These are phyloP conservation scores for Talaromyces stipitatus DNA, from an alignment of 495 filamentous ascomycete genomes.

Conservation along the genomic window DNA sequence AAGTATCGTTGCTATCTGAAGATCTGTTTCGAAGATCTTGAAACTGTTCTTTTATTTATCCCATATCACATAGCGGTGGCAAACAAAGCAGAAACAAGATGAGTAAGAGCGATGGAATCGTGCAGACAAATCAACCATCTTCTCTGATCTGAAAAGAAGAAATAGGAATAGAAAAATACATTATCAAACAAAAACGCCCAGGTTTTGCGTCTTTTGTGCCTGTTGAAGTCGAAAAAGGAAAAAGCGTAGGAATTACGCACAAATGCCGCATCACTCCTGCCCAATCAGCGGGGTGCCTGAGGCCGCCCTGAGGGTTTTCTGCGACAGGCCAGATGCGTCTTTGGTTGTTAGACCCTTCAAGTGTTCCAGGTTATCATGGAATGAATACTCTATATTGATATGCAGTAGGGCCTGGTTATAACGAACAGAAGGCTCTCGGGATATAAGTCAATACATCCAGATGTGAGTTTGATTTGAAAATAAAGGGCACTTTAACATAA, in stretches of 20 bases:
- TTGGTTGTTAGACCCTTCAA: no score
- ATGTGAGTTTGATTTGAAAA: no score
- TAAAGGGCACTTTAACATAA: no score
- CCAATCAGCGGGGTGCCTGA: neutral
- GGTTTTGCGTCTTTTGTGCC: neutral
- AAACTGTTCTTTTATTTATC: slow-evolving; percentile 1
- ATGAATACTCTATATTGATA: no score
- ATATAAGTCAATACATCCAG: no score
- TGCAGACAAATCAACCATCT: neutral
- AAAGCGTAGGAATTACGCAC: slow-evolving; percentile 22
- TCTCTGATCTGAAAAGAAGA: neutral
- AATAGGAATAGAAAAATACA: neutral
- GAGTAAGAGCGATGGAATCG: neutral
- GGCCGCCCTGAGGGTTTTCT: neutral
- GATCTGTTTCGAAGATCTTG: neutral
- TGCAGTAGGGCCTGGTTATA: no score
- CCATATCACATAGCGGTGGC: slow-evolving; percentile 3
- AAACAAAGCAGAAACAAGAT: neutral
- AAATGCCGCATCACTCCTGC: slow-evolving; percentile 27
- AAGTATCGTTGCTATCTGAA: neutral
- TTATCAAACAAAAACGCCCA: neutral
- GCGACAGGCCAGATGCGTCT: neutral
- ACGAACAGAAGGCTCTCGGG: no score
- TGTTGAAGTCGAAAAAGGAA: slow-evolving; percentile 11
- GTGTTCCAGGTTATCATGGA: no score